Evolutionary conservation across 345 rosid species (phyloP).

Genomic region (Acer campestre): DNA sequence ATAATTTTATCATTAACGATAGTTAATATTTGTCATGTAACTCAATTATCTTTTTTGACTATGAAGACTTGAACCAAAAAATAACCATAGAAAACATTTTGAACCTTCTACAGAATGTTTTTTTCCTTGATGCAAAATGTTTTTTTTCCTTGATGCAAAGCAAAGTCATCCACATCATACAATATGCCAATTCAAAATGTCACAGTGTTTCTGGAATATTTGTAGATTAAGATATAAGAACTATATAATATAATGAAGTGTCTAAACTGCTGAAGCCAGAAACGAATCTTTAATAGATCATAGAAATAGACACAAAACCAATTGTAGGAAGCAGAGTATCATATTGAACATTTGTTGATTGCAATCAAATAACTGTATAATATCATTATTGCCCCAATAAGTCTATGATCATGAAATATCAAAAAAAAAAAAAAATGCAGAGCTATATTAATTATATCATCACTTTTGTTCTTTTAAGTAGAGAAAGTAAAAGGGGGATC

Average conservation of each 20-base stretch:
- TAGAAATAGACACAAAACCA: not conserved
- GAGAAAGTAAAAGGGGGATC: not conserved
- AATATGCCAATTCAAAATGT: not conserved
- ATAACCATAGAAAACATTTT: not conserved
- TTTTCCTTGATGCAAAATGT: not conserved
- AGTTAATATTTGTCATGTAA: too few relatives aligned
- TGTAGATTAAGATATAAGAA: not conserved
- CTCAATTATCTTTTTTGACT: too few relatives aligned
- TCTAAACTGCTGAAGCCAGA: not conserved
- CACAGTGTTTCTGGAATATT: not conserved
- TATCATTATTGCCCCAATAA: too few relatives aligned
- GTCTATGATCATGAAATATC: not conserved
- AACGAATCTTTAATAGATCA: not conserved
- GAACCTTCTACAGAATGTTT: not conserved
- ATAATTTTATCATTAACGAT: too few relatives aligned
- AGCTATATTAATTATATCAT: not conserved
- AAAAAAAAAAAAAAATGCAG: too few relatives aligned
- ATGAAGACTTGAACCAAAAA: too few relatives aligned
- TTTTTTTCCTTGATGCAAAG: not conserved
- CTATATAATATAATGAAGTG: too few relatives aligned
- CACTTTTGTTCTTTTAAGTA: not conserved
- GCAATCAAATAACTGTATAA: not conserved
- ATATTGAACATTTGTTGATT: not conserved
- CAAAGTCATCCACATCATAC: not conserved
- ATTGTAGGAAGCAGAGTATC: not conserved